Evolutionary conservation across 257 asterid genomes (phyloP).

Genomic region (Ehretia macrophylla): DNA sequence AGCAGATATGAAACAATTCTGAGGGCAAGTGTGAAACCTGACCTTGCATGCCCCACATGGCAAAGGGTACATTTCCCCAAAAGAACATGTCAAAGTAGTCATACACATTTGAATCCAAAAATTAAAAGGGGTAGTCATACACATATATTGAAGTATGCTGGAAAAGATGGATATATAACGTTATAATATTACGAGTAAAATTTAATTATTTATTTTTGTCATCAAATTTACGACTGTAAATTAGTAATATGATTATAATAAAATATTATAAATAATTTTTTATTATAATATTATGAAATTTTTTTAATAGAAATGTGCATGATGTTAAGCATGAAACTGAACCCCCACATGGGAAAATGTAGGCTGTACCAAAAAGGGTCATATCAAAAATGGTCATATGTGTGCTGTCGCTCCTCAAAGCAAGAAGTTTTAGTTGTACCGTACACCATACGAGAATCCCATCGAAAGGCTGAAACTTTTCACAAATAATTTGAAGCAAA

Average conservation of each 20-base stretch:
- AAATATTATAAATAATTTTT: no score
- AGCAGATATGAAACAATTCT: not conserved
- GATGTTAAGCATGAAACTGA: constrained; percentile 1
- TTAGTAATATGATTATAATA: no score
- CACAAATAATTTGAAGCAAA: not conserved
- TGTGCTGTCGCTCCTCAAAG: not conserved
- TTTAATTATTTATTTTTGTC: no score
- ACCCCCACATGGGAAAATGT: no score
- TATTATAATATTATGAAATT: no score
- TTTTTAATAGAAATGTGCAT: not conserved
- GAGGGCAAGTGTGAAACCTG: not conserved
- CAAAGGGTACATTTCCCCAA: constrained; percentile 3
- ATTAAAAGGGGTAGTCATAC: no score
- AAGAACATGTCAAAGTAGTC: not conserved
- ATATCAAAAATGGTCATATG: not conserved
- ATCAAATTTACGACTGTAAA: no score
- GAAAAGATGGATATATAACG: no score
- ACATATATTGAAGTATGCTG: no score
- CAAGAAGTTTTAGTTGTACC: not conserved
- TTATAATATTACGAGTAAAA: no score
- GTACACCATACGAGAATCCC: constrained; percentile 9
- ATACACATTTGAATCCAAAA: no score
- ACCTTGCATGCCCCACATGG: not conserved
- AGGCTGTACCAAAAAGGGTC: constrained; percentile 1
- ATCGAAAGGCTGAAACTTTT: no score